Base-by-base conservation (phyloP, 495 filamentous ascomycete genomes). In the Aspergillus heteromorphus region DNA sequence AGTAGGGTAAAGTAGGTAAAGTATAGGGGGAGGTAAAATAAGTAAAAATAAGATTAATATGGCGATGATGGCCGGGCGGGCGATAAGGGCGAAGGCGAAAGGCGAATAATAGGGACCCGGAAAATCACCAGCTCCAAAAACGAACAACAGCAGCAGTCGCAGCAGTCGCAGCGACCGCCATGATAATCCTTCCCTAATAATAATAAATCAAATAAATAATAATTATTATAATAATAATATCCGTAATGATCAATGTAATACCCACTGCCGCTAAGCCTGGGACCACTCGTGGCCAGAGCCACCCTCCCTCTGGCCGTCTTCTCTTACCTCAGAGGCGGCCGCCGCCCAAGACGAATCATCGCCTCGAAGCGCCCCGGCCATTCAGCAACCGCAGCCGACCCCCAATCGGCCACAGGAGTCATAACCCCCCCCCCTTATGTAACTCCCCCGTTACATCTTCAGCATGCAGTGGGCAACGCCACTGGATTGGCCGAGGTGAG, bases 41-140 rank as follows among this genome's bases (percentile, higher is more conserved):
- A 45, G 40, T 34, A 53, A 45, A 53, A 51, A 30, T 34, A 38
- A 40, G 34, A 40, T 21, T 23, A 53, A 45, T 31, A 38, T 38
- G 43, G 61, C 59, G 67, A 73, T 56, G 68, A 70, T 62, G 53
- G 73, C 66, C 58, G 63, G 63, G 43, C 29, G 18, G 49, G 48
- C 41, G 55, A 50, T 27, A 56, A 55, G 52, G 19, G 36, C 6
- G 48, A 13, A 48, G 27, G 19, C 36, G 29, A 45, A 50, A 43
- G 42, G 21, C 42, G 42, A 45, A 45, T 6, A 53, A 34, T 50
- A 49, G 45, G 56, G 53, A 53, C 30, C 56, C 55, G 40, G 41
- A 38, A 50, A 41, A 41, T 30, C 27, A 48, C 31, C 43, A 36
- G 45, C 43, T 16, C 36, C 16, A 48, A 17, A 42, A n/a, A n/a